phyloP scores from a whole-genome alignment of 495 filamentous ascomycete genomes.

The Aspergillus haitiensis region DNA sequence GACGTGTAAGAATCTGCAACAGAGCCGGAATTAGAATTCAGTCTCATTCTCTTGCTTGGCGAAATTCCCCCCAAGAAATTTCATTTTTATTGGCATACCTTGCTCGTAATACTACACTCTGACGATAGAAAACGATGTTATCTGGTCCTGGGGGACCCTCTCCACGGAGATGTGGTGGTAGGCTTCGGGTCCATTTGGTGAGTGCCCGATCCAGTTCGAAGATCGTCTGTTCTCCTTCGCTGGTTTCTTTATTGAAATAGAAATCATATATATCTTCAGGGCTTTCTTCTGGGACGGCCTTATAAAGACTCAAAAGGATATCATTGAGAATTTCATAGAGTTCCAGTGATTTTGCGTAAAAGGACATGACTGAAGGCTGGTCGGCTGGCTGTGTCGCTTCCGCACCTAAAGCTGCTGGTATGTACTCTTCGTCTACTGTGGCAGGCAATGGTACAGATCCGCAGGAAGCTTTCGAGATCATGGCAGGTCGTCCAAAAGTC shows the following conservation, averaged over 20 bases:
- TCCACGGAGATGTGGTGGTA: conserved; percentile 31
- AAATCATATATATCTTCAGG: conserved; percentile 36
- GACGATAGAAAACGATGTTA: conserved; percentile 33
- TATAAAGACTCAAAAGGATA: conserved; percentile 39
- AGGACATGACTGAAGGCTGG: conserved; percentile 37
- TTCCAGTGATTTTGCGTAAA: conserved; percentile 42
- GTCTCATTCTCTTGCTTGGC: too few species aligned
- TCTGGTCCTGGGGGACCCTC: conserved; percentile 10
- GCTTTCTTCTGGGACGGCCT: conserved; percentile 29
- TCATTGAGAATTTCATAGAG: conserved; percentile 46
- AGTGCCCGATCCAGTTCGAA: conserved; percentile 40
- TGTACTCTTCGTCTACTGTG: conserved; percentile 41
- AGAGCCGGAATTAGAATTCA: not conserved
- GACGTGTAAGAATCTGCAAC: conserved; percentile 34
- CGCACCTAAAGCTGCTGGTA: conserved; percentile 20
- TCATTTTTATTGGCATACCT: conserved; percentile 22
- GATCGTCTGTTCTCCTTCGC: conserved; percentile 33
- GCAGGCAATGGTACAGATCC: conserved; percentile 40
- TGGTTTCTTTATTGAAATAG: conserved; percentile 30
- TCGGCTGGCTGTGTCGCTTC: conserved; percentile 31
- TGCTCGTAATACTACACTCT: conserved; percentile 37
- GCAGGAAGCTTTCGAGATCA: conserved; percentile 39
- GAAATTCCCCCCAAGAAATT: not conserved
- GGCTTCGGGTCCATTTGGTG: conserved; percentile 33
- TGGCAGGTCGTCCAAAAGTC: conserved; percentile 46